Percentiles rank a stretch among this genome's conserved stretches.
These are phyloP conservation scores for Malania oleifera DNA, from an alignment of 164 flowering plant species.

Conservation along the genomic window DNA sequence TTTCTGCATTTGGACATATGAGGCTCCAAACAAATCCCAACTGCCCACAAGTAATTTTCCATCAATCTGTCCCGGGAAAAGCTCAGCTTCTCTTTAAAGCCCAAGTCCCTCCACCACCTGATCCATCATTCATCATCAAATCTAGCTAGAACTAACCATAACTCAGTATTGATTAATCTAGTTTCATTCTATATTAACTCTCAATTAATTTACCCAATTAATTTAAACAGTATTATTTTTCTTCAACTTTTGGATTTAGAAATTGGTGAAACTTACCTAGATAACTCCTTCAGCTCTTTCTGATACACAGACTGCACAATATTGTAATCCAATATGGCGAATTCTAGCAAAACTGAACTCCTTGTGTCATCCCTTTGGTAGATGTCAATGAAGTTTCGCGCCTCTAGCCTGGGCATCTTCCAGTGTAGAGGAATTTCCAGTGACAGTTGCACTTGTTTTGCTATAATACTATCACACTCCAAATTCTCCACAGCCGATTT, in stretches of 20 bases:
- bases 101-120: conserved; percentile 31
- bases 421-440: conserved; percentile 22
- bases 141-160: too few relatives aligned
- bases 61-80: conserved; percentile 29
- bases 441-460: conserved; percentile 7
- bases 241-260: background rate
- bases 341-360: conserved; percentile 10
- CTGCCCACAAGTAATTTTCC: conserved; percentile 27
- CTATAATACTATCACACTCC: background rate
- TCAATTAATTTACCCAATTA: too few relatives aligned
- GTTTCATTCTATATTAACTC: too few relatives aligned
- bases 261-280: conserved; percentile 11
- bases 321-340: conserved; percentile 29
- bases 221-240: too few relatives aligned
- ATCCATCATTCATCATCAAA: too few relatives aligned
- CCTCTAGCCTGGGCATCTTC: conserved; percentile 22
- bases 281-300: conserved; percentile 14
- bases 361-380: conserved; percentile 5
- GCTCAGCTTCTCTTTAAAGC: conserved; percentile 4
- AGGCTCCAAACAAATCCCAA: conserved; percentile 16
- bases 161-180: too few relatives aligned
- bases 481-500: background rate
- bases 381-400: conserved; percentile 14
- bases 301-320: conserved; percentile 23
- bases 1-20: conserved; percentile 15